These are phyloP conservation scores for Coemansia umbellata DNA, from an alignment of 192 early-diverging fungal genomes.

Conservation along the genomic window DNA sequence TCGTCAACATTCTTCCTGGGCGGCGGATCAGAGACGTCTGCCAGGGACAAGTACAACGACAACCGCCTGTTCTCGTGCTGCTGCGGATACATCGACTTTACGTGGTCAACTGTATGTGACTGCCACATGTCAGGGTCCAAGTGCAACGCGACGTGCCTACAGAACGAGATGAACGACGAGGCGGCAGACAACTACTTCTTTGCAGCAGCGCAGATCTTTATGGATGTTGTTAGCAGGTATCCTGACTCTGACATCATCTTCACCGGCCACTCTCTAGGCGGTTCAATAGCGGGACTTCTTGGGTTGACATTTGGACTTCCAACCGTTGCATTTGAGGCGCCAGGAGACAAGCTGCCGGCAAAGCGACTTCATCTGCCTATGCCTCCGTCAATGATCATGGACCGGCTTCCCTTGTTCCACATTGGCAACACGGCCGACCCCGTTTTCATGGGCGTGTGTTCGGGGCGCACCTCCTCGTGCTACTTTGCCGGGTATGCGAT, in stretches of 20 bases:
- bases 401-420: slow-evolving; percentile 81
- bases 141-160: slow-evolving; percentile 61
- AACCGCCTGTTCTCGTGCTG: slow-evolving; percentile 96
- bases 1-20: slow-evolving; percentile 62
- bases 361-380: slow-evolving; percentile 72
- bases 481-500: slow-evolving; percentile 71
- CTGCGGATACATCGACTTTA: slow-evolving; percentile 78
- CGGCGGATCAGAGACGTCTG: slow-evolving; percentile 66
- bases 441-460: slow-evolving; percentile 83
- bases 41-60: slow-evolving; percentile 79
- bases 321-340: slow-evolving; percentile 75
- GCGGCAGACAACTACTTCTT: slow-evolving; percentile 52
- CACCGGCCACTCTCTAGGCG: slow-evolving; percentile 87
- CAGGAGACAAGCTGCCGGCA: slow-evolving; percentile 79
- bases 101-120: slow-evolving; percentile 81
- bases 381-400: slow-evolving; percentile 51
- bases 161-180: slow-evolving; percentile 57
- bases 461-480: slow-evolving; percentile 58
- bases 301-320: slow-evolving; percentile 84
- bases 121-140: slow-evolving; percentile 62
- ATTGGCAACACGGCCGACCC: slow-evolving; percentile 90
- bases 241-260: slow-evolving; percentile 71
- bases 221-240: slow-evolving; percentile 61
- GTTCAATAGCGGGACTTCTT: slow-evolving; percentile 66
- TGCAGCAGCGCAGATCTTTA: slow-evolving; percentile 59